phyloP scores from a whole-genome alignment of 208 protist species.

The Acanthamoeba lenticulata region DNA sequence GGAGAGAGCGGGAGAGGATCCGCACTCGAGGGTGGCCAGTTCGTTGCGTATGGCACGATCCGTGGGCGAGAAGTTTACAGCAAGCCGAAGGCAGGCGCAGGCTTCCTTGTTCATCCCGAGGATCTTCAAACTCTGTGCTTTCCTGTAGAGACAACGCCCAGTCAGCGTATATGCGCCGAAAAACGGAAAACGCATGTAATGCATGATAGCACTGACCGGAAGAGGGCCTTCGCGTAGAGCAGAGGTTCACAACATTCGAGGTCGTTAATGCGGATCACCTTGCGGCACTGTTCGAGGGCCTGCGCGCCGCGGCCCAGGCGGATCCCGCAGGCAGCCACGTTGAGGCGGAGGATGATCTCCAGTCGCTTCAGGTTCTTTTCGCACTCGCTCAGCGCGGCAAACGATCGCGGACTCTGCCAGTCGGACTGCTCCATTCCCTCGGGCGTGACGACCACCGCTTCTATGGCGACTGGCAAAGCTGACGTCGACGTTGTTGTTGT shows the following conservation, averaged over 20 bases:
- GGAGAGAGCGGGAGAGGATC: background rate
- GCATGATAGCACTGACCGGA: background rate
- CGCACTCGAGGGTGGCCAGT: background rate
- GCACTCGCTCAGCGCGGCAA: background rate
- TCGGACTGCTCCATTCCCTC: background rate
- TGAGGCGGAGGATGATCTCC: slow-evolving; percentile 39
- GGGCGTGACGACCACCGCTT: background rate
- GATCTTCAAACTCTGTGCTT: background rate
- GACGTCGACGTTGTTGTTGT: background rate
- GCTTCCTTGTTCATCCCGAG: background rate
- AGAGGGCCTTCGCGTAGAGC: background rate
- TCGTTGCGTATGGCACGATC: background rate
- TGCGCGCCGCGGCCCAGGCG: background rate
- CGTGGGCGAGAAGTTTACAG: background rate
- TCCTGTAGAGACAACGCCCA: background rate
- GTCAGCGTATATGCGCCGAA: background rate
- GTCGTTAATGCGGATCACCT: slow-evolving; percentile 30
- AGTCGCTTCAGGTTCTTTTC: slow-evolving; percentile 31
- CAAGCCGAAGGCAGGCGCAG: background rate
- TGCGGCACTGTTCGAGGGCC: slow-evolving; percentile 18
- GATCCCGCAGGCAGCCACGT: slow-evolving; percentile 25
- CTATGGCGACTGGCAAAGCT: background rate
- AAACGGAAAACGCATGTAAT: background rate
- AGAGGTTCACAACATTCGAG: slow-evolving; percentile 16
- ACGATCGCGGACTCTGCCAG: background rate